Evolutionary conservation across 768 basidiomycete genomes (phyloP), one percentile per base, ranked within the genome.

Genomic region (Naganishia antarctica): DNA sequence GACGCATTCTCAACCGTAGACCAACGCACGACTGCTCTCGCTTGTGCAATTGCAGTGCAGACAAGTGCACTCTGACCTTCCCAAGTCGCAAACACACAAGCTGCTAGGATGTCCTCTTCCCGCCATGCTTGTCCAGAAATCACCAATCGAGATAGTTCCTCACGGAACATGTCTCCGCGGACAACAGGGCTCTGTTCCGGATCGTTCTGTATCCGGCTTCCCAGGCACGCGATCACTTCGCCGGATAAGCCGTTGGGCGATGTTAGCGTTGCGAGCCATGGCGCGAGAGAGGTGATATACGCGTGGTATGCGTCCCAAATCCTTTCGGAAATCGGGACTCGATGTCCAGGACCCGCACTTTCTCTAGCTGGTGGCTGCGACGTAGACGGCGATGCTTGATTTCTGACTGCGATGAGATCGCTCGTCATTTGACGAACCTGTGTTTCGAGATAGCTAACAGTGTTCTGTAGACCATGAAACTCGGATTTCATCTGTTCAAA

Each of bases 221-320:
- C 63, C 25, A 64, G 29, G 25, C 44, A 51, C 23, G 51, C 31
- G 44, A 67, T 53, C 6, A 63, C 57, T 45, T 67, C 61, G 44
- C 61, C 66, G 2, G 66, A 63, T 8, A 67, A 37, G 7, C 61
- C 61, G 26, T 43, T 53, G 40, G 51, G 50, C 11, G 32, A 31
- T 8, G 61, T 47, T 18, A 67, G 41, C 15, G 43, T 63, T n/a
- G 51, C 31, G 1, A 67, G 46, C 66, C 66, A 67, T 0, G 66
- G 66, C 5, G 51, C 46, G 2, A 67, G 61, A 25, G 66, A 57
- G 2, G 49, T 45, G 23, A 67, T 63, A 37, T 67, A 67, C 5
- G 65, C 50, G 26, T 51, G 65, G 37, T 66, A 66, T 7, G 59
- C 65, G 23, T 66, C 65, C 65, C 60, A 61, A 21, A 31, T 57